A percentile compares a stretch with the other conserved stretches of the same genome.
These are phyloP conservation scores for Aspergillus sojae DNA, from an alignment of 2,329 filamentous ascomycete species.

Conservation along the genomic window DNA sequence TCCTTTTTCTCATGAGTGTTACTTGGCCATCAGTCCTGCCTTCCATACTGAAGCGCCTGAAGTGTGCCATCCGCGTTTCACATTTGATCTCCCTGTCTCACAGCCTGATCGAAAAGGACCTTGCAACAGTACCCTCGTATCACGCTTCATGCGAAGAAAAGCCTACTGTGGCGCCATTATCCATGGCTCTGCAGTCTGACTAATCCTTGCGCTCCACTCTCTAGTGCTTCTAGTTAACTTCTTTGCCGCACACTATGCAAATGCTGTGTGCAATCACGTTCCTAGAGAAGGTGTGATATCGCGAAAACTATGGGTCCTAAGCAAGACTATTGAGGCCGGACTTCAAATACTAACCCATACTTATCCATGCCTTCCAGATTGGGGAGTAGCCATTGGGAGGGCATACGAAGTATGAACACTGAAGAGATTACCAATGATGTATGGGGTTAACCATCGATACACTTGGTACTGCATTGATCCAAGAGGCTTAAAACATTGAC, in stretches of 20 bases:
- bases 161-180: slow-evolving; percentile 9
- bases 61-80: not conserved
- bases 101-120: not conserved
- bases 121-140: not conserved
- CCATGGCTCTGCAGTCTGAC: slow-evolving; percentile 18
- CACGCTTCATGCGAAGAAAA: not conserved
- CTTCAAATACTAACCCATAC: not conserved
- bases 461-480: not conserved
- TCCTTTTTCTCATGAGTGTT: not conserved
- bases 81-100: not conserved
- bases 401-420: not conserved
- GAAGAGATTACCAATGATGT: not conserved
- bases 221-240: slow-evolving; percentile 32
- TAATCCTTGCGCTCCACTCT: slow-evolving; percentile 22
- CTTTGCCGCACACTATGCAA: slow-evolving; percentile 22
- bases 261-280: not conserved
- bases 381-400: not conserved
- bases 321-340: not conserved
- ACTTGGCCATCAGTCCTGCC: too few species aligned
- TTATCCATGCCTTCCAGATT: not conserved
- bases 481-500: not conserved
- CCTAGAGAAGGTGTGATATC: not conserved
- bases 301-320: slow-evolving; percentile 1
- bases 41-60: not conserved
- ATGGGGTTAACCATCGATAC: not conserved